phyloP scores from a whole-genome alignment of 768 basidiomycete genomes.

The Rhizopogon sp. region DNA sequence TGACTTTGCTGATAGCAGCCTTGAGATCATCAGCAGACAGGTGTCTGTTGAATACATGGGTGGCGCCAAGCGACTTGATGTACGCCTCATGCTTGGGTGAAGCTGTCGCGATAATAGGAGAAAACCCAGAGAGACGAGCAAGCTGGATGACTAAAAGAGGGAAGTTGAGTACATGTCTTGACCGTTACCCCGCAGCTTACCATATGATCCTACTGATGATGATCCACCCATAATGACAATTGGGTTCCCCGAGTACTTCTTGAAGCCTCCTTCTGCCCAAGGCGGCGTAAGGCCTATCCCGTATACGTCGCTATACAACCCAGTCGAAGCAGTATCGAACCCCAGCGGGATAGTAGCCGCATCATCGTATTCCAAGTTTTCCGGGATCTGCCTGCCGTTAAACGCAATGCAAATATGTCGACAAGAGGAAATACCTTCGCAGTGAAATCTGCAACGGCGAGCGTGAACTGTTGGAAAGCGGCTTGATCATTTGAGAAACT shows the following conservation, averaged over 20 bases:
- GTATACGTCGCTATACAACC: conserved; percentile 35
- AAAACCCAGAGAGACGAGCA: conserved; percentile 34
- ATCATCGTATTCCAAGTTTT: conserved; percentile 36
- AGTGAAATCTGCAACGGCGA: conserved; percentile 25
- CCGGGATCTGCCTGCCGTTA: conserved; percentile 34
- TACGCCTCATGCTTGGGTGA: conserved; percentile 23
- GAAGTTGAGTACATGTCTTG: neutral
- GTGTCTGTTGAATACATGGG: conserved; percentile 33
- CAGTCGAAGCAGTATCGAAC: conserved; percentile 42
- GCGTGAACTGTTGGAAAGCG: conserved; percentile 37
- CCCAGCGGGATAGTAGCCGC: conserved; percentile 44
- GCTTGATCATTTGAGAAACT: conserved; percentile 22
- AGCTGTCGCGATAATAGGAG: conserved; percentile 37
- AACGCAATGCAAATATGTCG: neutral
- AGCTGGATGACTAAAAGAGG: conserved; percentile 31
- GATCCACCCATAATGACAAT: conserved; percentile 47
- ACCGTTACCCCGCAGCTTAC: conserved; percentile 21
- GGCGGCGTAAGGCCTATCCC: conserved; percentile 37
- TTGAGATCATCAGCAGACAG: conserved; percentile 9
- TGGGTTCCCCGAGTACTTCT: conserved; percentile 35
- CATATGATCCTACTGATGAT: conserved; percentile 42
- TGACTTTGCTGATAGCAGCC: conserved; percentile 21
- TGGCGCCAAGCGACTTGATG: conserved; percentile 35
- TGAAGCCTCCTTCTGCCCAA: conserved; percentile 25
- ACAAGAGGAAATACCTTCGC: conserved; percentile 28